Evolutionary conservation across 1,139 yeast genomes (phyloP).

Genomic region (Geotrichum restrictum): DNA sequence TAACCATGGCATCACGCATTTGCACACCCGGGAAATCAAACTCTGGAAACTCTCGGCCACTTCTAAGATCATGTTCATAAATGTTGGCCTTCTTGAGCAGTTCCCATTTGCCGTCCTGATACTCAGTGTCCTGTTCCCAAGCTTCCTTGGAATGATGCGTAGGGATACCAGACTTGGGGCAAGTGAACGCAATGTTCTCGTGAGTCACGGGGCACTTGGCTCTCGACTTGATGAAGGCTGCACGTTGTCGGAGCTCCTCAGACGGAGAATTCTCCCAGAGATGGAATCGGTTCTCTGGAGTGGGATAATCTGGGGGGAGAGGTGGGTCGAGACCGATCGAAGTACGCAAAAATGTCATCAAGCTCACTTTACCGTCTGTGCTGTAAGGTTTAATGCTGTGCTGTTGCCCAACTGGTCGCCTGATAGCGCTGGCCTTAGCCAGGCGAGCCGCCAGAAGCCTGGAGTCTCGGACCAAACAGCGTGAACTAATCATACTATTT

Average conservation of each 20-base stretch:
- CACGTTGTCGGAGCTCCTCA: constrained; percentile 82
- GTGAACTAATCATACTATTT: constrained; percentile 14
- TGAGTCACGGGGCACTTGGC: constrained; percentile 91
- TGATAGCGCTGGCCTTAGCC: background rate
- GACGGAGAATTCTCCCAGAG: constrained; percentile 92
- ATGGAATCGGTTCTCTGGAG: constrained; percentile 64
- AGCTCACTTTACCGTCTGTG: constrained; percentile 20
- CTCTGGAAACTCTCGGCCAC: constrained; percentile 92
- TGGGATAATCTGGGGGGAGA: constrained; percentile 58
- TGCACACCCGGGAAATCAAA: constrained; percentile 86
- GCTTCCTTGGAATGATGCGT: constrained; percentile 90
- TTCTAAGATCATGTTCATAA: constrained; percentile 89
- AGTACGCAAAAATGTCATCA: constrained; percentile 45
- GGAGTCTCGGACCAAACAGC: constrained; percentile 10
- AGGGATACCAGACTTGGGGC: constrained; percentile 93
- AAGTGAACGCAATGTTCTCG: constrained; percentile 73
- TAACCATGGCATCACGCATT: constrained; percentile 70
- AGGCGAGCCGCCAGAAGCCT: constrained; percentile 2
- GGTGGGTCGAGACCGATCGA: constrained; percentile 63
- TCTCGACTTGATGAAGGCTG: constrained; percentile 80
- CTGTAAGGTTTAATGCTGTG: constrained; percentile 2
- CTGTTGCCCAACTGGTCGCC: background rate
- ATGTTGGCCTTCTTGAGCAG: constrained; percentile 79
- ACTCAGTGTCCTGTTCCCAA: constrained; percentile 74
- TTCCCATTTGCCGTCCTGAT: constrained; percentile 70